These are phyloP conservation scores for Trichoderma simmonsii DNA, from an alignment of 2,329 filamentous ascomycete genomes.

Conservation along the genomic window DNA sequence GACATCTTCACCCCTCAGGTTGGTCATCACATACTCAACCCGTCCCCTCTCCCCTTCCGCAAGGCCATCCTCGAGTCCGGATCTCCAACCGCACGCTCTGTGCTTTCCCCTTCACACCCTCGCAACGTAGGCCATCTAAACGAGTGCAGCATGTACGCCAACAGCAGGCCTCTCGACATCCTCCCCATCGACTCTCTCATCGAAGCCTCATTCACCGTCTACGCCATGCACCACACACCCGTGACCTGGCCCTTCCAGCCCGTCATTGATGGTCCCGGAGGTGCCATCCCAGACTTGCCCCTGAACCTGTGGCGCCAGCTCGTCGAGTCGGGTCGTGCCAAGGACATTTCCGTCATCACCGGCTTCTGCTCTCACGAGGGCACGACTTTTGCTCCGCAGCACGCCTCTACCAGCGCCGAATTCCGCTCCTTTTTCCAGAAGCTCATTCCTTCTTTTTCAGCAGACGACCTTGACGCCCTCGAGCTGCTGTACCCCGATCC, in stretches of 20 bases:
- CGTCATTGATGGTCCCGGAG: constrained; percentile 55
- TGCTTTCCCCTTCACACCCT: constrained; percentile 52
- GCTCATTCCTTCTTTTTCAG: constrained; percentile 57
- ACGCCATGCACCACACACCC: constrained; percentile 39
- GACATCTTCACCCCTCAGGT: constrained; percentile 41
- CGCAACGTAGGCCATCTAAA: constrained; percentile 54
- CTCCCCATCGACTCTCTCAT: constrained; percentile 51
- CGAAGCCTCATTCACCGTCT: constrained; percentile 44
- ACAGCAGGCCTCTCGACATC: constrained; percentile 34
- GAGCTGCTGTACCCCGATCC: constrained; percentile 63
- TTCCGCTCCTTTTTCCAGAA: constrained; percentile 60
- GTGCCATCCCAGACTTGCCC: constrained; percentile 56
- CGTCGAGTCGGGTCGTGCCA: constrained; percentile 45
- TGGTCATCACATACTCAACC: constrained; percentile 62
- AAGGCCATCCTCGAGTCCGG: constrained; percentile 58
- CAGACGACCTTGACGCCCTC: constrained; percentile 52
- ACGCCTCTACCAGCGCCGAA: constrained; percentile 44
- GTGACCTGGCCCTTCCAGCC: constrained; percentile 67
- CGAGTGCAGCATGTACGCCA: constrained; percentile 16
- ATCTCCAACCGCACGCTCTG: constrained; percentile 52
- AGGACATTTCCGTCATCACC: constrained; percentile 51
- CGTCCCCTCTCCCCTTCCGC: constrained; percentile 45
- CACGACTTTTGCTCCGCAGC: constrained; percentile 56
- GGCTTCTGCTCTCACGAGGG: constrained; percentile 72
- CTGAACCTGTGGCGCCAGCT: constrained; percentile 56